Percentiles rank a stretch among this genome's conserved stretches.
These are phyloP conservation scores for Fonsecaea pedrosoi DNA, from an alignment of 2,329 filamentous ascomycete species.

Conservation along the genomic window DNA sequence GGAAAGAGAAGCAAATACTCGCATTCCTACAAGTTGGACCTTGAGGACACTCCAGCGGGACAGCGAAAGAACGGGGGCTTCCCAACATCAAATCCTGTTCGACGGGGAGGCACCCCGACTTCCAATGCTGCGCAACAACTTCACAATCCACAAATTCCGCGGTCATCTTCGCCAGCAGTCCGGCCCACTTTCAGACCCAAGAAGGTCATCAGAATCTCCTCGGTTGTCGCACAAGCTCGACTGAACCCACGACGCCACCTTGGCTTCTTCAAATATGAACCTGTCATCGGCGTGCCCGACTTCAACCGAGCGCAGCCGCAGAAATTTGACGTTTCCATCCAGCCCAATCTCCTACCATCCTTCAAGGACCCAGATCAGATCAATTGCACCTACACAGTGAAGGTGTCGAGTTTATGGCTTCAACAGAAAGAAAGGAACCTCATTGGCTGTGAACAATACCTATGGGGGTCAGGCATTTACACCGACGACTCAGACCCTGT, in stretches of 20 bases:
- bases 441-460: constrained; percentile 76
- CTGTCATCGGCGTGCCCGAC: constrained; percentile 61
- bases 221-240: constrained; percentile 74
- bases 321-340: constrained; percentile 64
- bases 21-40: constrained; percentile 39
- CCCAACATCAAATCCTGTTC: constrained; percentile 23
- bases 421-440: constrained; percentile 74
- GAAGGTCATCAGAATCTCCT: constrained; percentile 70
- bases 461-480: constrained; percentile 95
- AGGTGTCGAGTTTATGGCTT: constrained; percentile 81
- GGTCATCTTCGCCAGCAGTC: constrained; percentile 24
- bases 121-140: constrained; percentile 26
- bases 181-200: constrained; percentile 62
- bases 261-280: constrained; percentile 81
- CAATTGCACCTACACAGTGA: constrained; percentile 89
- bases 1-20: constrained; percentile 39
- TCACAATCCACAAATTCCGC: constrained; percentile 17
- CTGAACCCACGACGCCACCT: constrained; percentile 77
- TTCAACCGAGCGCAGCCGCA: constrained; percentile 46
- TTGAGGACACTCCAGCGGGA: constrained; percentile 32
- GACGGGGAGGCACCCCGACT: constrained; percentile 31
- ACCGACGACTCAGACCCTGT: constrained; percentile 95
- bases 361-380: constrained; percentile 71
- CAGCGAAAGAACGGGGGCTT: constrained; percentile 29
- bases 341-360: constrained; percentile 75